phyloP scores from a whole-genome alignment of 352 stramenopile genomes.

The Phytophthora agathidicida region DNA sequence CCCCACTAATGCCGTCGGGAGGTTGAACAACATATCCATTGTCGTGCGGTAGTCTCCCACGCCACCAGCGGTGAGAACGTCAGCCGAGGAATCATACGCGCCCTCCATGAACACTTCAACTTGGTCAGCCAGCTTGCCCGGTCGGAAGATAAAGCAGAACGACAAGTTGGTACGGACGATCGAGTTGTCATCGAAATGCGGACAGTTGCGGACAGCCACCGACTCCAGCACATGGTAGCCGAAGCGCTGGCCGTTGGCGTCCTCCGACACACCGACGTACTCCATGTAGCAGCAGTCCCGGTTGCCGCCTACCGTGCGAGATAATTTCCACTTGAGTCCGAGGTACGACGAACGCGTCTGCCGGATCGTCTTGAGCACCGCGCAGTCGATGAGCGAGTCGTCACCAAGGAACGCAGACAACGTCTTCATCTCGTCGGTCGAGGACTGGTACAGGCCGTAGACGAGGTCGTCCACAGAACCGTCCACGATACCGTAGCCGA shows the following conservation, averaged over 20 bases:
- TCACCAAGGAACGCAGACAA: conserved; percentile 51
- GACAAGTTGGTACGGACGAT: conserved; percentile 74
- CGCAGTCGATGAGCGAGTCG: conserved; percentile 68
- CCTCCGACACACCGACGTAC: conserved; percentile 63
- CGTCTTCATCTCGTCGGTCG: conserved; percentile 66
- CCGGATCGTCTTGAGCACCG: conserved; percentile 64
- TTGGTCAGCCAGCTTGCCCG: conserved; percentile 49
- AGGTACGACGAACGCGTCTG: conserved; percentile 61
- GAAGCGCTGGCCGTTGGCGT: conserved; percentile 60
- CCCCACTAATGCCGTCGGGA: conserved; percentile 46
- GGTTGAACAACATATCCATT: conserved; percentile 72
- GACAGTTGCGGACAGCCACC: conserved; percentile 61
- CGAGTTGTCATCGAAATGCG: conserved; percentile 75
- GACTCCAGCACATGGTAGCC: conserved; percentile 75
- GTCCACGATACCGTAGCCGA: conserved; percentile 54
- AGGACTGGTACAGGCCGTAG: conserved; percentile 58
- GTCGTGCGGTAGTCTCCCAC: conserved; percentile 70
- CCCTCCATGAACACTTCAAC: conserved; percentile 78
- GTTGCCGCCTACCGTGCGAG: conserved; percentile 71
- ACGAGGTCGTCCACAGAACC: conserved; percentile 59
- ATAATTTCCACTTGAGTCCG: conserved; percentile 79
- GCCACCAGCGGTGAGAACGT: conserved; percentile 65
- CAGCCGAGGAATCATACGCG: conserved; percentile 66
- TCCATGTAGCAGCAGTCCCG: conserved; percentile 76
- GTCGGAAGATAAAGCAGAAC: conserved; percentile 78